These are phyloP conservation scores for Colletotrichum australisinense DNA, from an alignment of 2,329 filamentous ascomycete genomes.

Conservation along the genomic window DNA sequence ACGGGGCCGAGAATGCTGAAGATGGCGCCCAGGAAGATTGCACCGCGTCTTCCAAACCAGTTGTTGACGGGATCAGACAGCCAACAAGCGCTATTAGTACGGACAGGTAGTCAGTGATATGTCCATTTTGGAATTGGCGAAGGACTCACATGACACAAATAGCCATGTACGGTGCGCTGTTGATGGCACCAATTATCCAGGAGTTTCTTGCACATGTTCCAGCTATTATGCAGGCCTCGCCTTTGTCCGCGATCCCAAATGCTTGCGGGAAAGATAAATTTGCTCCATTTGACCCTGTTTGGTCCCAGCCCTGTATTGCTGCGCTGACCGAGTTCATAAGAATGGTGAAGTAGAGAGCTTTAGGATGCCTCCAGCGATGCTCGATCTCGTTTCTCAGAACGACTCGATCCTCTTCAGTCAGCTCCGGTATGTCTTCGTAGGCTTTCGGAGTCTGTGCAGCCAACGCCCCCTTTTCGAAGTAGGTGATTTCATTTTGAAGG, in stretches of 20 bases:
- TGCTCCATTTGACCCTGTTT: constrained; percentile 60
- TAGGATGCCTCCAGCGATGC: constrained; percentile 62
- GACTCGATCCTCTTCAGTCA: constrained; percentile 55
- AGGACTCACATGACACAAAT: constrained; percentile 24
- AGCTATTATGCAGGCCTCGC: constrained; percentile 40
- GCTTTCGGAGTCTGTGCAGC: constrained; percentile 63
- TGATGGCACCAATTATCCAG: constrained; percentile 73
- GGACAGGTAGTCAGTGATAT: neutral
- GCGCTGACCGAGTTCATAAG: constrained; percentile 64
- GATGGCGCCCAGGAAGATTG: constrained; percentile 72
- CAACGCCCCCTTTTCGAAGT: constrained; percentile 54
- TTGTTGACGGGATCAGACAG: constrained; percentile 72
- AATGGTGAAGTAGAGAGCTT: constrained; percentile 60
- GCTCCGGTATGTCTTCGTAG: constrained; percentile 58
- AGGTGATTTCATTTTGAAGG: constrained; percentile 55
- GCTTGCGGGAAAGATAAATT: constrained; percentile 58
- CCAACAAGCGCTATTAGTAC: constrained; percentile 55
- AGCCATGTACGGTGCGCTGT: constrained; percentile 57
- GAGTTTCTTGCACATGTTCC: constrained; percentile 57
- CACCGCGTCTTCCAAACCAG: constrained; percentile 68
- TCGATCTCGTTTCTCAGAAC: constrained; percentile 55
- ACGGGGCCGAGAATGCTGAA: constrained; percentile 73
- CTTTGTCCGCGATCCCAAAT: constrained; percentile 60
- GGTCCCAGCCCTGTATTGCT: constrained; percentile 64
- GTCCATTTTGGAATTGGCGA: neutral